Evolutionary conservation across 176 grass and related monocot species (phyloP), one percentile per base, ranked within the genome.

Genomic region (Echinochloa phyllopogon): DNA sequence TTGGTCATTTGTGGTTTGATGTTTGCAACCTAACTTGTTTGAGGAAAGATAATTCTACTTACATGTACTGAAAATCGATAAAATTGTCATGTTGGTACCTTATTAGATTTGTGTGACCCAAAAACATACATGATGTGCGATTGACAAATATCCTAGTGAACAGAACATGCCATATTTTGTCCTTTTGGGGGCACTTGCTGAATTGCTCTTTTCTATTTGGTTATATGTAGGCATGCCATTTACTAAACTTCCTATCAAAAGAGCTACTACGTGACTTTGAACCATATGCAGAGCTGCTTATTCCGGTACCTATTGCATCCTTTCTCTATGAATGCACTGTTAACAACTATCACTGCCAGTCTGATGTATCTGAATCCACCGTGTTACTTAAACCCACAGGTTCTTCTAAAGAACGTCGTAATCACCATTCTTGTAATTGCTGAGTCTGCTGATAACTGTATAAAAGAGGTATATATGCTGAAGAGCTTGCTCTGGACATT

Each of bases 341-440:
- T 44, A 27, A 11, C 14, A 59, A 73, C 36, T 83, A 43, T 62
- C 20, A 17, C 18, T 65, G 23, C 40, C 69, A 74, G 6, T 6
- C 45, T 90, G 9, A 64, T 77, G 51, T 36, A 85, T 82, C 15
- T 83, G 25, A 56, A 70, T 27, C 27, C 8, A 75, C 52, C 4
- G 20, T 48, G 6, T 50, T 58, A 37, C n/a, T 84, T 77, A 53
- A 82, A 65, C 67, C 9, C 58, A 6, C 17, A 98, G 95, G 89
- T 90, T 38, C 95, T 98, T 79, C 90, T 98, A 49, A 98, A 95
- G 87, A 86, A 93, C 79, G 93, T 93, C 81, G 89, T 95, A 12
- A 95, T 98, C 68, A 98, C 95, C 29, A 89, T 98, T 80, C 73
- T 86, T 88, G 89, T 98, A 75, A 98, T 98, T 85, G 91, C 91